Conservation (phyloP, 495 filamentous ascomycete species). For the Penicillium pancosmium region DNA sequence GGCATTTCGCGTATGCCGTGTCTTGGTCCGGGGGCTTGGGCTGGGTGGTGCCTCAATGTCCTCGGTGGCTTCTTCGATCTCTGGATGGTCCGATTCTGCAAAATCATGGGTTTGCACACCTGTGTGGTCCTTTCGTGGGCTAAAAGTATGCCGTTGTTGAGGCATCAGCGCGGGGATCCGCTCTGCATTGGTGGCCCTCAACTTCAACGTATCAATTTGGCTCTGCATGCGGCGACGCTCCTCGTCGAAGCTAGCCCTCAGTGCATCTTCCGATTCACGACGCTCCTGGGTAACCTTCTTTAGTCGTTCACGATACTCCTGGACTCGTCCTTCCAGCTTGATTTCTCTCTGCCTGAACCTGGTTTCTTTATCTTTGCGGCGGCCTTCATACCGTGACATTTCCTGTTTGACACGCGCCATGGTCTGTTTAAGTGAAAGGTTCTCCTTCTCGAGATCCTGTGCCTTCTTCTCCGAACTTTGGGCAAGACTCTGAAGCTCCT, state of each 20-base stretch:
- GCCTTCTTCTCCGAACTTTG: conserved; percentile 69
- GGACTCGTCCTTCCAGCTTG: conserved; percentile 49
- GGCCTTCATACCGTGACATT: conserved; percentile 53
- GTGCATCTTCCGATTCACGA: conserved; percentile 40
- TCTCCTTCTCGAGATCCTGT: conserved; percentile 59
- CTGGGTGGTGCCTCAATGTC: conserved; percentile 44
- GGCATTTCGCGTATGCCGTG: conserved; percentile 24
- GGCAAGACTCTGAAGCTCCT: conserved; percentile 53
- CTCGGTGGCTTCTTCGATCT: conserved; percentile 34
- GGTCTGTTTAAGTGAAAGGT: conserved; percentile 53
- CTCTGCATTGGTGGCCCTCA: conserved; percentile 32
- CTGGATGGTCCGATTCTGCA: conserved; percentile 28
- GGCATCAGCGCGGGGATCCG: conserved; percentile 28
- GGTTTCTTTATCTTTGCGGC: conserved; percentile 54
- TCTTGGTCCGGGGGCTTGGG: conserved; percentile 45
- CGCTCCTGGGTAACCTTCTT: conserved; percentile 40
- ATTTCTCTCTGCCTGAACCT: conserved; percentile 51
- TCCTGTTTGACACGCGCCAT: conserved; percentile 57
- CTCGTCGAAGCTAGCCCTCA: conserved; percentile 36
- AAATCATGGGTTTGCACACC: conserved; percentile 40
- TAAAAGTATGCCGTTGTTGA: conserved; percentile 31
- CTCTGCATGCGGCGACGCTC: conserved; percentile 40
- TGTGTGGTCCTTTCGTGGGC: conserved; percentile 38
- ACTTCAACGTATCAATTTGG: conserved; percentile 38
- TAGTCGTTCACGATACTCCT: conserved; percentile 48